Evolutionary conservation across 2,329 filamentous ascomycete species (phyloP).

Genomic region (Claviceps digitariae): DNA sequence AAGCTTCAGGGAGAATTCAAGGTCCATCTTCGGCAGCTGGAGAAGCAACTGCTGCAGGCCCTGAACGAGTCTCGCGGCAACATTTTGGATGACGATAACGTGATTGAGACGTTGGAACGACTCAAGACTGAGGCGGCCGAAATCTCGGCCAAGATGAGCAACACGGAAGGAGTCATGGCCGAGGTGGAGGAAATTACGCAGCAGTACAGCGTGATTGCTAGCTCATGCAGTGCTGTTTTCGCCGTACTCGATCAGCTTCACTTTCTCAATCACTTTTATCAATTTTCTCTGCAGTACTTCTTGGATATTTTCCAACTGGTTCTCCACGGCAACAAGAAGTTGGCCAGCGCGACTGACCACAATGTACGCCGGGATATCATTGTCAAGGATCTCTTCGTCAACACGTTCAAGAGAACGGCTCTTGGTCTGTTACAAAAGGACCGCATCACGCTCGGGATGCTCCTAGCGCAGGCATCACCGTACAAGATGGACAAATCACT

Average conservation of each 20-base stretch:
- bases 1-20: slow-evolving; percentile 99
- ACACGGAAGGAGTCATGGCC: slow-evolving; percentile 95
- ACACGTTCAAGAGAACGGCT: slow-evolving; percentile 86
- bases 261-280: slow-evolving; percentile 98
- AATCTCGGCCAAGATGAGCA: slow-evolving; percentile 89
- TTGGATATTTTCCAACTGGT: slow-evolving; percentile 94
- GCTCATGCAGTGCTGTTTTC: slow-evolving; percentile 93
- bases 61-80: slow-evolving; percentile 96
- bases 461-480: slow-evolving; percentile 89
- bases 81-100: slow-evolving; percentile 94
- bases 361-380: slow-evolving; percentile 77
- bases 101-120: slow-evolving; percentile 94
- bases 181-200: slow-evolving; percentile 94
- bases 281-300: slow-evolving; percentile 98
- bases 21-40: slow-evolving; percentile 87
- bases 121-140: slow-evolving; percentile 96
- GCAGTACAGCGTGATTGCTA: slow-evolving; percentile 85
- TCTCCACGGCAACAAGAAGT: slow-evolving; percentile 62
- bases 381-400: slow-evolving; percentile 80
- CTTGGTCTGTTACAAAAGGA: slow-evolving; percentile 88
- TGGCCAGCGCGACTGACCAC: slow-evolving; percentile 59
- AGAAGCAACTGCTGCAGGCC: slow-evolving; percentile 85
- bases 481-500: slow-evolving; percentile 87
- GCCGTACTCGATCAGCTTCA: slow-evolving; percentile 93
- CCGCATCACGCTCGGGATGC: slow-evolving; percentile 83